A percentile compares a stretch with the other conserved stretches of the same genome.
These are phyloP conservation scores for Prunus kanzakura DNA, from an alignment of 306 rosid genomes.

Conservation along the genomic window DNA sequence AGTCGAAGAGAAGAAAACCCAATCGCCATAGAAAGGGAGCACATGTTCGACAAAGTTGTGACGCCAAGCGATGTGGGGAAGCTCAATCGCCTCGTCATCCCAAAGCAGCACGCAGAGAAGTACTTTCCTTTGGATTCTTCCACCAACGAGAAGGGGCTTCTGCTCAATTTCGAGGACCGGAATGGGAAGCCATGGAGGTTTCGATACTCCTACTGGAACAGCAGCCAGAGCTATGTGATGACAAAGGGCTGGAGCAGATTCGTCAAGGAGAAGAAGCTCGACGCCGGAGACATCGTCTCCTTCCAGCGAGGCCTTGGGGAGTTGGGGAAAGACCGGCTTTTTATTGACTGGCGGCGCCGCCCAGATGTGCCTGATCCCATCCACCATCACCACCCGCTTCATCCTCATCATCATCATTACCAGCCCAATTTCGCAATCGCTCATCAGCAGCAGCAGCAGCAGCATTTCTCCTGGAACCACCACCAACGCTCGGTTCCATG, in stretches of 20 bases:
- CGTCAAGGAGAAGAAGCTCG: slow-evolving; percentile 86
- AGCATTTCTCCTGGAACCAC: slow-evolving; percentile 18
- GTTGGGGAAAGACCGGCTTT: slow-evolving; percentile 48
- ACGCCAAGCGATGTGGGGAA: slow-evolving; percentile 56
- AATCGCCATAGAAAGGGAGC: slow-evolving; percentile 24
- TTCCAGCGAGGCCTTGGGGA: slow-evolving; percentile 77
- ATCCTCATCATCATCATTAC: slow-evolving; percentile 18
- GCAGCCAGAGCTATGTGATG: slow-evolving; percentile 98
- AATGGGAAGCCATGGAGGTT: slow-evolving; percentile 82
- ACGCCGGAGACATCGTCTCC: slow-evolving; percentile 85
- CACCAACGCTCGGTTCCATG: slow-evolving; percentile 26
- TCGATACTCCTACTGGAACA: slow-evolving; percentile 93
- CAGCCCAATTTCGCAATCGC: not conserved
- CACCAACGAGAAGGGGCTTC: slow-evolving; percentile 70
- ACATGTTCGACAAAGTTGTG: slow-evolving; percentile 52
- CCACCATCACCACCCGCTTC: slow-evolving; percentile 2
- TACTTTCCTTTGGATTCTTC: slow-evolving; percentile 57
- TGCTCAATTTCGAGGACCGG: slow-evolving; percentile 75
- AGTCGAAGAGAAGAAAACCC: not conserved
- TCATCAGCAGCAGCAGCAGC: slow-evolving; percentile 6
- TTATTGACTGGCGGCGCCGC: slow-evolving; percentile 80
- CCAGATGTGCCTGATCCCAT: slow-evolving; percentile 26
- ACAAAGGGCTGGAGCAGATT: slow-evolving; percentile 98
- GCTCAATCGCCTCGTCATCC: slow-evolving; percentile 44
- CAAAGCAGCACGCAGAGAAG: slow-evolving; percentile 52